Conservation (phyloP, 176 grass and related monocot species). For the Rhipidocladum racemiflorum region DNA sequence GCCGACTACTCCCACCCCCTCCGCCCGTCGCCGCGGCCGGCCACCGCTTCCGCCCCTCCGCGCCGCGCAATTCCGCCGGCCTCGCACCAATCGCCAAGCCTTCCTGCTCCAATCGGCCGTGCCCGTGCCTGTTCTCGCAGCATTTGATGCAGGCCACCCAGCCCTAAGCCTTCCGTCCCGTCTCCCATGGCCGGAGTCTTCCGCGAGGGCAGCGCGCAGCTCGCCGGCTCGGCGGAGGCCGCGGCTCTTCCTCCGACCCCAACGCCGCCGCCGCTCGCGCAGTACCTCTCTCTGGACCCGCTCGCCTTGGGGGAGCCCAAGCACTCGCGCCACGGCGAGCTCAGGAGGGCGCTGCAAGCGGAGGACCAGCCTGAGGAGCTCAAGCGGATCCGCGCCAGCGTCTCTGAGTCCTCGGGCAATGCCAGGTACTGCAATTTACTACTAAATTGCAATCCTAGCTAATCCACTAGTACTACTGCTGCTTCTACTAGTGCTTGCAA, state of each 20-base stretch:
- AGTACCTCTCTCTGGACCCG: constrained; percentile 58
- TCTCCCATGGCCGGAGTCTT: constrained; percentile 47
- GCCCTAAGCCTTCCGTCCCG: neutral
- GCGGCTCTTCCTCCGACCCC: constrained; percentile 36
- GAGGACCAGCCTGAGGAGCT: constrained; percentile 64
- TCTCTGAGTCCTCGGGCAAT: constrained; percentile 45
- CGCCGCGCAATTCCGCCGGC: neutral
- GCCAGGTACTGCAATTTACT: constrained; percentile 37
- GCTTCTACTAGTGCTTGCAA: neutral
- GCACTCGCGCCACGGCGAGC: constrained; percentile 55
- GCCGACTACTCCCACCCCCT: neutral
- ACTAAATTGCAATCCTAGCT: neutral
- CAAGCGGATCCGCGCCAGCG: constrained; percentile 53
- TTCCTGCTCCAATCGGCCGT: neutral
- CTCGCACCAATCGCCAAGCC: neutral
- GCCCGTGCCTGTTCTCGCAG: neutral
- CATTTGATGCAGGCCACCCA: neutral
- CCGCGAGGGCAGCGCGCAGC: constrained; percentile 17
- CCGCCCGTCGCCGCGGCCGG: neutral
- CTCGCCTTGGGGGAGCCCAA: constrained; percentile 44
- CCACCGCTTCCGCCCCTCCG: neutral
- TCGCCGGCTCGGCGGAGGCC: neutral
- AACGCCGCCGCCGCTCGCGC: constrained; percentile 32
- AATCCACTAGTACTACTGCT: neutral
- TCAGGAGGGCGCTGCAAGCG: constrained; percentile 52